Percentiles rank a stretch among this genome's conserved stretches.
Conservation (phyloP, 2,329 filamentous ascomycete genomes). For the Trichoderma sp. region DNA sequence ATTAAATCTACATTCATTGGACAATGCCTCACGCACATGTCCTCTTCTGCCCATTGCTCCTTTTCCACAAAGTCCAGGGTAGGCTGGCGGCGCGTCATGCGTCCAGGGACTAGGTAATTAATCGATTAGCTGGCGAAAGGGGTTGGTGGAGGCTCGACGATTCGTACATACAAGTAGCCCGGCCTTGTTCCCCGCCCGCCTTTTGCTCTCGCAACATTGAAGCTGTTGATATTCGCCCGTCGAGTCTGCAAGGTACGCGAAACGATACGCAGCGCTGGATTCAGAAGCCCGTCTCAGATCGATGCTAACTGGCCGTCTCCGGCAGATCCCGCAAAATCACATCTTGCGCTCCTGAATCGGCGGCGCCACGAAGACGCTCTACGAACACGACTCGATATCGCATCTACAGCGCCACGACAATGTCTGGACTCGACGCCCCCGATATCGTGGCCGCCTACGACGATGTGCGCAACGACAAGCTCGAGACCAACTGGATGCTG, state of each 20-base stretch:
- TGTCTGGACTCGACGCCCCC: constrained; percentile 60
- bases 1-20: background rate
- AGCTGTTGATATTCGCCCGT: background rate
- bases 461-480: constrained; percentile 66
- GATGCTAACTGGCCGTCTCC: background rate
- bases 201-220: background rate
- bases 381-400: background rate
- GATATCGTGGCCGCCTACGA: constrained; percentile 67
- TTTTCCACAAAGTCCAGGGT: background rate
- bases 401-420: constrained; percentile 32
- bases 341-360: constrained; percentile 14
- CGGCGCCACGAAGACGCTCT: background rate
- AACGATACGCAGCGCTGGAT: background rate
- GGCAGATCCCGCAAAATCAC: constrained; percentile 13
- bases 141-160: constrained; percentile 20
- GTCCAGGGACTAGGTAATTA: background rate
- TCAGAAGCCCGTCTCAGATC: background rate
- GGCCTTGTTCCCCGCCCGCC: constrained; percentile 18
- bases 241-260: constrained; percentile 19
- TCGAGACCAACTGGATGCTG: constrained; percentile 66
- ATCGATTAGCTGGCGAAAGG: constrained; percentile 14
- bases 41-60: background rate
- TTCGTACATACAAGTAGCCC: constrained; percentile 14
- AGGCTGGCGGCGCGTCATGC: background rate
- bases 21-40: background rate